These are phyloP conservation scores for Colletotrichum sp. DNA, from an alignment of 2,329 filamentous ascomycete species.

Conservation along the genomic window DNA sequence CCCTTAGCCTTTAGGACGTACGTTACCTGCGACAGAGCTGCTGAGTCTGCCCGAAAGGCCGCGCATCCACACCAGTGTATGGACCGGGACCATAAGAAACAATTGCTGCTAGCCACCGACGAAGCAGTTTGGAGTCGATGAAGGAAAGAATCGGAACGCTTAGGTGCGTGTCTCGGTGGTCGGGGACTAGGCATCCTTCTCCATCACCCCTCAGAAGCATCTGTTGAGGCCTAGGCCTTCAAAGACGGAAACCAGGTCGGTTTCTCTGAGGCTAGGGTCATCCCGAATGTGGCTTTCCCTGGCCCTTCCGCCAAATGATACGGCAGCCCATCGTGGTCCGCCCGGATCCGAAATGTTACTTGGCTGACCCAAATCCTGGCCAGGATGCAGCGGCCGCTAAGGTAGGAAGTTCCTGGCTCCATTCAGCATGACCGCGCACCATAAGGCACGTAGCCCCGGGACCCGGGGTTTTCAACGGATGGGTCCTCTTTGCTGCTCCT, in stretches of 20 bases:
- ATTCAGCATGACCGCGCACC: background rate
- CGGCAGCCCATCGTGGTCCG: background rate
- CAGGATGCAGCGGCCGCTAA: constrained; percentile 16
- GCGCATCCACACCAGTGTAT: background rate
- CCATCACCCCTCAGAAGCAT: background rate
- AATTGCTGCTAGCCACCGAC: background rate
- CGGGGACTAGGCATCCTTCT: background rate
- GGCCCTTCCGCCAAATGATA: background rate
- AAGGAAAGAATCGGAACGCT: background rate
- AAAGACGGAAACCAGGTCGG: background rate
- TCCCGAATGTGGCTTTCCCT: background rate
- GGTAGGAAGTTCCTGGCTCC: constrained; percentile 2
- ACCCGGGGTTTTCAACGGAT: background rate
- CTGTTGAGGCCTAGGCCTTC: background rate
- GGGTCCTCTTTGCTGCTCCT: background rate
- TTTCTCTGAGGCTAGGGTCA: background rate
- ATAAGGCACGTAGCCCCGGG: background rate
- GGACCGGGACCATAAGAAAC: background rate
- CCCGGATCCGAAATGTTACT: background rate
- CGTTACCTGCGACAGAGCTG: background rate
- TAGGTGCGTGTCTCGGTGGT: background rate
- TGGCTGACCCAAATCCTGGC: background rate
- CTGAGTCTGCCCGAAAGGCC: background rate
- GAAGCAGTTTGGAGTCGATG: background rate
- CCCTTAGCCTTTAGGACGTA: background rate